Percentiles rank a stretch among this genome's conserved stretches.
Evolutionary conservation across 805 yeast species (phyloP).

Genomic region (Debaryomyces prosopidis): DNA sequence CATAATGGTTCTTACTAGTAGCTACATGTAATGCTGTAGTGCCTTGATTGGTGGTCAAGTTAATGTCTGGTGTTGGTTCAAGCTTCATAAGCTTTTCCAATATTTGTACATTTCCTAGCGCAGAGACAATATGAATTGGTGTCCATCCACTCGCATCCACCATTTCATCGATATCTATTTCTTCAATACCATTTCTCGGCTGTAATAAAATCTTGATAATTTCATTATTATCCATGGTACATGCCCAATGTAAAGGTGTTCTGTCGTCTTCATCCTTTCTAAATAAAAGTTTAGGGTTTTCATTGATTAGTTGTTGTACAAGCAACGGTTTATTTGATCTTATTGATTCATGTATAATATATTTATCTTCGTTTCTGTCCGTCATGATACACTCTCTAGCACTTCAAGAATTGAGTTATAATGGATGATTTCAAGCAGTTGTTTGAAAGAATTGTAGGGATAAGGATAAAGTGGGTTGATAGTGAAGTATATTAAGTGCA

Average conservation of each 20-base stretch:
- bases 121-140: conserved; percentile 78
- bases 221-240: conserved; percentile 57
- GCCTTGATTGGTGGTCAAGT: conserved; percentile 65
- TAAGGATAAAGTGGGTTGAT: too few species aligned
- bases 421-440: too few species aligned
- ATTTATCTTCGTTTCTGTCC: conserved; percentile 7
- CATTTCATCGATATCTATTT: conserved; percentile 65
- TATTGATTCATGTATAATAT: conserved; percentile 60
- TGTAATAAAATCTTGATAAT: conserved; percentile 39
- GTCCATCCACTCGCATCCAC: conserved; percentile 85
- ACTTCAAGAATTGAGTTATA: too few species aligned
- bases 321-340: conserved; percentile 55
- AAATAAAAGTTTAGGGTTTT: conserved; percentile 49
- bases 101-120: conserved; percentile 64
- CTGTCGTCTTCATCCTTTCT: conserved; percentile 70
- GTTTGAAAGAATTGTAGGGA: too few species aligned
- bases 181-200: conserved; percentile 10
- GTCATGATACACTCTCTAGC: neutral
- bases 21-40: conserved; percentile 78
- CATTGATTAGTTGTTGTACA: conserved; percentile 51
- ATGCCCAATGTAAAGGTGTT: conserved; percentile 88
- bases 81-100: conserved; percentile 48
- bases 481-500: too few species aligned
- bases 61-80: conserved; percentile 58
- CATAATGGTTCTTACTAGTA: conserved; percentile 62